These are phyloP conservation scores for Angophora floribunda DNA, from an alignment of 345 rosid species.

Conservation along the genomic window DNA sequence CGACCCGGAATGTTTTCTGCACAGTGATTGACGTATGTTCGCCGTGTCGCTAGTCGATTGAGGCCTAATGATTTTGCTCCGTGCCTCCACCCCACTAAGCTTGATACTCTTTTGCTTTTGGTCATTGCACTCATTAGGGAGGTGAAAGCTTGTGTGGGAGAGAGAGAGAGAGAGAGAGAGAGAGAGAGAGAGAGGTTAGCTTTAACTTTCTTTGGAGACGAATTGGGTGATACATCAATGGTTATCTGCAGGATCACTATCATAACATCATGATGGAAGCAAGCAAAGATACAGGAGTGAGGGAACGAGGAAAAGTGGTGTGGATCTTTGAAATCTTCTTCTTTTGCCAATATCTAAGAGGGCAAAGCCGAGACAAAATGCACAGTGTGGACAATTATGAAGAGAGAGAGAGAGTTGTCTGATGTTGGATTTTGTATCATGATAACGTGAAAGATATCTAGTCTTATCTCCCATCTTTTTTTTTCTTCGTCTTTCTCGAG, in stretches of 20 bases:
- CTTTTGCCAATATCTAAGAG: neutral
- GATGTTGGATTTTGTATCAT: neutral
- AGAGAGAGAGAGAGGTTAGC: neutral
- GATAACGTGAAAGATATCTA: neutral
- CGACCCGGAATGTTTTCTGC: neutral
- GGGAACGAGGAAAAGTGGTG: neutral
- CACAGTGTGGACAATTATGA: neutral
- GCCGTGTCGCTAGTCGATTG: neutral
- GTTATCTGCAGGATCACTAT: neutral
- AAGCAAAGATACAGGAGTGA: neutral
- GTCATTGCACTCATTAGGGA: conserved; percentile 10
- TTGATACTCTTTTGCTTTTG: conserved; percentile 8
- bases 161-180: neutral
- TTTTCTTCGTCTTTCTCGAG: neutral
- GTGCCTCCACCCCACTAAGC: conserved; percentile 13
- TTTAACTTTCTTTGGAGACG: neutral
- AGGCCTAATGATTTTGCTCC: conserved; percentile 11
- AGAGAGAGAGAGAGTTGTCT: neutral
- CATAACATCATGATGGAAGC: neutral
- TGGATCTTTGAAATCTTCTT: neutral
- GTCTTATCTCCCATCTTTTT: neutral
- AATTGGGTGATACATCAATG: neutral
- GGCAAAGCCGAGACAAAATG: neutral
- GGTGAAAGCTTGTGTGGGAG: neutral
- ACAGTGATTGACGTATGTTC: conserved; percentile 1